Base-by-base conservation (phyloP, 345 rosid species). In the Ceriops tagal region DNA sequence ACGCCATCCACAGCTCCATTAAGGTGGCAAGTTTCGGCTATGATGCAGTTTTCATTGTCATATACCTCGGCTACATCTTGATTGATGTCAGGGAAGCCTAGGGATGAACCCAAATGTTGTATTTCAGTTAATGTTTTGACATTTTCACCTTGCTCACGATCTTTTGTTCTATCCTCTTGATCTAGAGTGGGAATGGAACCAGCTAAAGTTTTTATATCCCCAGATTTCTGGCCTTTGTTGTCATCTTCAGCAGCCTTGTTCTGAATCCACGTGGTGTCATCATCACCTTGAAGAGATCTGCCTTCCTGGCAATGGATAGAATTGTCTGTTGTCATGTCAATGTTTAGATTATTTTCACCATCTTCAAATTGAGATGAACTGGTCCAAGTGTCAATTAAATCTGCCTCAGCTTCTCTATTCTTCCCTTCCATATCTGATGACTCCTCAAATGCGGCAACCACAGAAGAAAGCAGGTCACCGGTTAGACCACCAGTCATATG, bases 401-500 rank as follows among this genome's bases (percentile, higher is more conserved):
- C 57, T 58, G 47, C 58, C 51, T 73, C 71, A 46, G 55, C 62
- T 59, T 72, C 70, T 62, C 28, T 62, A n/a, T n/a, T 62, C 24
- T 71, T 61, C 62, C 75, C 82, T 58, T 20, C 71, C 58, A 34
- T 43, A 5, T 68, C 26, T 52, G 0, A 22, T 24, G 34, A 46
- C 47, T 56, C 74, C 24, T 71, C 72, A 68, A 62, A 32, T 52
- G 55, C 80, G 18, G 70, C 76, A 32, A 62, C 78, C 19, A 61
- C 16, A n/a, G 68, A 57, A 20, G 74, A 69, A 75, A 56, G 35
- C 16, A 66, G 77, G 15, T 76, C 75, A 57, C 35, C 28, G 31
- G 53, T 53, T 37, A 58, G 61, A 56, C 62, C 67, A 53, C 75
- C 72, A 21, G 20, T 62, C 27, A 24, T 21, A 52, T 60, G 77